A percentile compares a stretch with the other conserved stretches of the same genome.
Conservation (phyloP, 2,329 filamentous ascomycete genomes). For the Xylaria sp. region DNA sequence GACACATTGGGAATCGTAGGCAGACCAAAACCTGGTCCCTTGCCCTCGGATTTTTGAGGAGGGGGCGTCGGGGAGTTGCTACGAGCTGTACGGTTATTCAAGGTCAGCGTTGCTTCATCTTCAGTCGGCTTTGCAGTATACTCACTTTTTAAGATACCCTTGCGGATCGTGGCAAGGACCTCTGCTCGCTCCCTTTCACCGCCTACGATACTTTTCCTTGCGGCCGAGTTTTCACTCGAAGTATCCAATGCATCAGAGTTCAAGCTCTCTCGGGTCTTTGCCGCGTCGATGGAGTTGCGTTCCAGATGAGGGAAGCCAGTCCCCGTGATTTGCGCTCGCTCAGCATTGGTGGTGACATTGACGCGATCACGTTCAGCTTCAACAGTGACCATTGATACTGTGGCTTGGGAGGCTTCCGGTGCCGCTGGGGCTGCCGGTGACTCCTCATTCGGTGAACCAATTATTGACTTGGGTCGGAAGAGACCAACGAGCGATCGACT, state of each 20-base stretch:
- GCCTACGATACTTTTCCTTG: slow-evolving; percentile 87
- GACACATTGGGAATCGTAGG: slow-evolving; percentile 67
- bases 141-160: slow-evolving; percentile 91
- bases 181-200: slow-evolving; percentile 90
- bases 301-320: slow-evolving; percentile 87
- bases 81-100: slow-evolving; percentile 54
- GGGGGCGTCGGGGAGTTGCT: slow-evolving; percentile 72
- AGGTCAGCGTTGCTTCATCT: slow-evolving; percentile 3
- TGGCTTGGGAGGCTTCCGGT: slow-evolving; percentile 74
- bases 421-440: slow-evolving; percentile 58
- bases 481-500: slow-evolving; percentile 89
- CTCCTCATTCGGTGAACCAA: slow-evolving; percentile 78
- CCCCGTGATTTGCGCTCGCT: slow-evolving; percentile 70
- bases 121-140: not conserved
- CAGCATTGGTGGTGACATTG: slow-evolving; percentile 74
- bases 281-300: slow-evolving; percentile 77
- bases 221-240: slow-evolving; percentile 63
- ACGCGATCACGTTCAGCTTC: slow-evolving; percentile 89
- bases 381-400: slow-evolving; percentile 93
- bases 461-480: slow-evolving; percentile 91
- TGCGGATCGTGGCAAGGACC: slow-evolving; percentile 88
- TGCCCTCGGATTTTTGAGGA: slow-evolving; percentile 63
- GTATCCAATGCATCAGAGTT: slow-evolving; percentile 59
- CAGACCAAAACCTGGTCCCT: slow-evolving; percentile 59
- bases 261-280: slow-evolving; percentile 49